Evolutionary conservation across 73 alveolate genomes (phyloP).

Genomic region (Tetrahymena thermophila): DNA sequence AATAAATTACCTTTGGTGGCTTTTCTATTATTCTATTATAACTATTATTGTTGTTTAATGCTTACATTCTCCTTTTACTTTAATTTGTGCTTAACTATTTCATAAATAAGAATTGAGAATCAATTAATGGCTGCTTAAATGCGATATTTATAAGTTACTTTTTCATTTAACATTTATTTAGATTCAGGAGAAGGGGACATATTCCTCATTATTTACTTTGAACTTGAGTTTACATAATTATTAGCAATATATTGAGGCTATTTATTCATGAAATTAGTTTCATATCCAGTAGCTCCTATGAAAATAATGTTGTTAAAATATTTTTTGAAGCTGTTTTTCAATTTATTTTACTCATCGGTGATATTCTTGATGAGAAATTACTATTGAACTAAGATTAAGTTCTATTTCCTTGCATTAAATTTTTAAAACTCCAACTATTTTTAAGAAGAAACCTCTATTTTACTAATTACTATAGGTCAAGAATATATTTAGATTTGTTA

Average conservation of each 20-base stretch:
- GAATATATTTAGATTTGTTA: background rate
- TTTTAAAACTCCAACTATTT: background rate
- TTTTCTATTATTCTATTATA: background rate
- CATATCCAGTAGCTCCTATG: background rate
- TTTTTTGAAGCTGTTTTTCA: background rate
- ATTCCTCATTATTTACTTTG: background rate
- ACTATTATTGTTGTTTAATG: background rate
- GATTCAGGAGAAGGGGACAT: background rate
- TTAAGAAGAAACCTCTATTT: background rate
- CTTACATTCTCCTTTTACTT: background rate
- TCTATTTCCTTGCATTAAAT: background rate
- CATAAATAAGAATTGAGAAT: background rate
- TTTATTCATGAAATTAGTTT: background rate
- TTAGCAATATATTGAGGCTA: background rate
- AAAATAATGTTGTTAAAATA: background rate
- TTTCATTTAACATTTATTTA: background rate
- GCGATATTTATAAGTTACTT: background rate
- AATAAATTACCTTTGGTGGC: background rate
- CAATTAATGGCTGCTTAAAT: background rate
- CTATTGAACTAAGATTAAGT: background rate
- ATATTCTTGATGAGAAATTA: background rate
- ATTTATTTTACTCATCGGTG: background rate
- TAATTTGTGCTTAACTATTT: background rate
- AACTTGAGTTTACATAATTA: background rate
- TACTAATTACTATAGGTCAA: background rate